Evolutionary conservation across 441 rosid species (phyloP).

Genomic region (Adansonia gregorii): DNA sequence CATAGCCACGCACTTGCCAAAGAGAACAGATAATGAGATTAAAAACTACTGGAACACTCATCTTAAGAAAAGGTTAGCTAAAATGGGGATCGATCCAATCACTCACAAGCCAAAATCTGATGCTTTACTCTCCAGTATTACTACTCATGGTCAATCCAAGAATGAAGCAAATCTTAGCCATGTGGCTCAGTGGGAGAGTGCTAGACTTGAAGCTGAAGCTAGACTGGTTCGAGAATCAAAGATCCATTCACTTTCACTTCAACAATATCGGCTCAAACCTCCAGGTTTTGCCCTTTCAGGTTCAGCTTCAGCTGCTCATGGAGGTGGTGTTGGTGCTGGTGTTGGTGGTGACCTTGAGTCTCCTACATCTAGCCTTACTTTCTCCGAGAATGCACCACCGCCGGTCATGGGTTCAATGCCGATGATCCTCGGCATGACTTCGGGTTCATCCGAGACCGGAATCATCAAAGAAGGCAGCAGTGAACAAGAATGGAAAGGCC

Average conservation of each 20-base stretch:
- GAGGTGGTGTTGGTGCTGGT: no score
- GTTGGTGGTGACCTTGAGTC: no score
- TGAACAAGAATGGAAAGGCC: constrained; percentile 62
- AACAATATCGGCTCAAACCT: constrained; percentile 16
- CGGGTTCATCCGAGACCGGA: constrained; percentile 51
- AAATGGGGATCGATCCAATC: constrained; percentile 98
- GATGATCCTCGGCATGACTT: constrained; percentile 48
- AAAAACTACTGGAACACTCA: constrained; percentile 99
- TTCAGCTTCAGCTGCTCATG: constrained; percentile 25
- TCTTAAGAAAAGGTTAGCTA: constrained; percentile 79
- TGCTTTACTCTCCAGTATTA: constrained; percentile 57
- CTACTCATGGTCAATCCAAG: constrained; percentile 66
- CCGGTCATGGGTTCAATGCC: constrained; percentile 39
- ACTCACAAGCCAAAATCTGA: constrained; percentile 94
- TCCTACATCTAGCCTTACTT: no score
- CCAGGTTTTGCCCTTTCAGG: constrained; percentile 29
- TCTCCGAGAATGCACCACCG: no score
- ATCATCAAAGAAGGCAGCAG: constrained; percentile 62
- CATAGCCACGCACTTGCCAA: constrained; percentile 91
- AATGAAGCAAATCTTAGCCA: constrained; percentile 83
- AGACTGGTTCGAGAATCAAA: constrained; percentile 85
- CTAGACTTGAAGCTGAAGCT: constrained; percentile 95
- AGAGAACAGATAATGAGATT: constrained; percentile 94
- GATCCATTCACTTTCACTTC: constrained; percentile 58
- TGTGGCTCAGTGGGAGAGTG: constrained; percentile 99